phyloP scores from a whole-genome alignment of 192 early-diverging fungal genomes.

The Thamnidium elegans region DNA sequence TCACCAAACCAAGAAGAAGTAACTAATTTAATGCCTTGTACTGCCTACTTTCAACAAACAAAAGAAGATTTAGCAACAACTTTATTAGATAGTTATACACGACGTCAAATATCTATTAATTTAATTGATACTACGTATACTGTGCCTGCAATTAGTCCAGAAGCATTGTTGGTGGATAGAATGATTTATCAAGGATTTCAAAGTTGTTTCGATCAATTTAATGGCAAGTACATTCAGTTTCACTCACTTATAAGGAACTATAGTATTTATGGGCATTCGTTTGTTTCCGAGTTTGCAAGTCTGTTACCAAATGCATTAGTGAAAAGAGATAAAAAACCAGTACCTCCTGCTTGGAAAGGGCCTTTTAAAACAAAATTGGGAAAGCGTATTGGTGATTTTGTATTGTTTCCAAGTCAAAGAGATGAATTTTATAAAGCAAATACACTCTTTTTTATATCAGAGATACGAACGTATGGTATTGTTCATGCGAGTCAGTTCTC shows the following conservation, averaged over 20 bases:
- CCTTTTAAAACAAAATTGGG: constrained; percentile 9
- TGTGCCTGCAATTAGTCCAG: too few species aligned
- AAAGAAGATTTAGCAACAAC: too few species aligned
- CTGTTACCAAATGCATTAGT: background rate
- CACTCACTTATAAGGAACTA: background rate
- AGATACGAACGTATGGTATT: background rate
- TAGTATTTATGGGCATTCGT: background rate
- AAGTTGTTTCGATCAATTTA: too few species aligned
- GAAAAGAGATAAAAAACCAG: background rate
- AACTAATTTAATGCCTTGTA: too few species aligned
- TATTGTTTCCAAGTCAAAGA: background rate
- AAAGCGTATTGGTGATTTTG: background rate
- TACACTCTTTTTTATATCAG: constrained; percentile 1
- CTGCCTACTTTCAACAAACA: too few species aligned
- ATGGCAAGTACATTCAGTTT: too few species aligned
- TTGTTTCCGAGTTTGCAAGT: background rate
- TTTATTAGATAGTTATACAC: too few species aligned
- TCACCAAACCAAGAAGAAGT: too few species aligned
- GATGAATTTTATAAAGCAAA: background rate
- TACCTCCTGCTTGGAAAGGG: constrained; percentile 2
- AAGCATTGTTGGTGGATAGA: too few species aligned
- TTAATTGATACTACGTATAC: too few species aligned
- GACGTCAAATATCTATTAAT: too few species aligned
- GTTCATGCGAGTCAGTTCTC: background rate
- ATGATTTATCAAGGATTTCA: too few species aligned